These are phyloP conservation scores for Passiflora organensis DNA, from an alignment of 345 rosid genomes.

Conservation along the genomic window DNA sequence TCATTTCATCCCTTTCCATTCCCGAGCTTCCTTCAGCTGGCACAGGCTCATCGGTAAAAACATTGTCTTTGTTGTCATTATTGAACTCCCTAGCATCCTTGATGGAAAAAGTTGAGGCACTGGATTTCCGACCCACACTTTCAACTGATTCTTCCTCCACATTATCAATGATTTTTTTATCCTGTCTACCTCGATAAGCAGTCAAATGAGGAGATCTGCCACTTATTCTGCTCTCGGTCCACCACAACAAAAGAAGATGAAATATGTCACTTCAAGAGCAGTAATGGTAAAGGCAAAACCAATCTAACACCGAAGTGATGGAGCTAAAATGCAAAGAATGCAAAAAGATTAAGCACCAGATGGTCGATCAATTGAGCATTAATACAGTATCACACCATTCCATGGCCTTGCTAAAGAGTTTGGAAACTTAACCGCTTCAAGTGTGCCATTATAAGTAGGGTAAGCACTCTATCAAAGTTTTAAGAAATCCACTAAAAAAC, in stretches of 20 bases:
- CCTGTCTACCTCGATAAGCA: slow-evolving; percentile 41
- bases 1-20: slow-evolving; percentile 40
- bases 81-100: slow-evolving; percentile 48
- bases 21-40: slow-evolving; percentile 44
- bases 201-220: slow-evolving; percentile 43
- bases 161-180: slow-evolving; percentile 32
- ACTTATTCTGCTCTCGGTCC: slow-evolving; percentile 22
- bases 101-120: slow-evolving; percentile 39
- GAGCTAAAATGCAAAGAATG: neutral
- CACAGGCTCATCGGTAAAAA: slow-evolving; percentile 28
- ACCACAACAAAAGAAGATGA: slow-evolving; percentile 17
- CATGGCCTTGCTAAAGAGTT: too few relatives aligned
- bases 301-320: neutral
- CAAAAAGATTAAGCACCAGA: neutral
- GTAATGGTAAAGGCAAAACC: neutral
- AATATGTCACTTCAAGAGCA: too few relatives aligned
- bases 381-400: neutral
- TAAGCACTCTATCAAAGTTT: too few relatives aligned
- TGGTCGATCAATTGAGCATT: neutral
- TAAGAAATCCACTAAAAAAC: too few relatives aligned
- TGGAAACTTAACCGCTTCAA: too few relatives aligned
- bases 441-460: too few relatives aligned
- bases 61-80: slow-evolving; percentile 50
- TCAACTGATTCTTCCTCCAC: slow-evolving; percentile 51
- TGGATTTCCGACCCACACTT: slow-evolving; percentile 48